Evolutionary conservation across 768 basidiomycete genomes (phyloP), one percentile per base, ranked within the genome.

Genomic region (Mycena venus): DNA sequence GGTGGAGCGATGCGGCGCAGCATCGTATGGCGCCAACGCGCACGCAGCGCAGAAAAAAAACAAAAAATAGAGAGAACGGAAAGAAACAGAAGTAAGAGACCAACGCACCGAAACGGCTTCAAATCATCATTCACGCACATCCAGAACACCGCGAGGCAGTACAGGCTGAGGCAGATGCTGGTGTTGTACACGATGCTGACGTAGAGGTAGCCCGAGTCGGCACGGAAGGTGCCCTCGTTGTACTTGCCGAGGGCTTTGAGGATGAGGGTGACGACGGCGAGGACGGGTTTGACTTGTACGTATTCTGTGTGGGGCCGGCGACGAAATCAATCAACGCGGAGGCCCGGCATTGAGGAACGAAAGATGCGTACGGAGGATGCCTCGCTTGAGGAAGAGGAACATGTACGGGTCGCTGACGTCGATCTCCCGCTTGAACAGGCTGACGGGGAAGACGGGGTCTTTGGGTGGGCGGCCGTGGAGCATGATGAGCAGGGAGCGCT

Each of bases 61-160:
- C n/a, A n/a, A 2, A 15, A 38, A 38, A 38, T 15, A 4, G 11
- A 38, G 15, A 38, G 36, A 10, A 2, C 36, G 15, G 36, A 5
- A 47, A 7, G 21, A 47, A 23, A 8, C 17, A n/a, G 23, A n/a
- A 19, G n/a, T n/a, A n/a, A n/a, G n/a, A n/a, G n/a, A n/a, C n/a
- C 19, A 14, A 81, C 92, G 77, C 68, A 93, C 94, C 94, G 88
- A 85, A 96, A 98, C 2, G 96, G 96, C 82, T 94, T 94, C 60
- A 99, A 85, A 81, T 99, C 98, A 40, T 93, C 88, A 78, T 91
- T 92, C 6, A 99, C 95, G 71, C 95, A 96, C 68, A 97, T 90
- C 98, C 98, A 99, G 84, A 99, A 99, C 85, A 98, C 93, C 0
- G 96, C 98, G 47, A 99, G 89, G 79, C 97, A 99, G 86, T 96